These are phyloP conservation scores for Chaetomium sp. DNA, from an alignment of 2,329 filamentous ascomycete genomes.

Conservation along the genomic window DNA sequence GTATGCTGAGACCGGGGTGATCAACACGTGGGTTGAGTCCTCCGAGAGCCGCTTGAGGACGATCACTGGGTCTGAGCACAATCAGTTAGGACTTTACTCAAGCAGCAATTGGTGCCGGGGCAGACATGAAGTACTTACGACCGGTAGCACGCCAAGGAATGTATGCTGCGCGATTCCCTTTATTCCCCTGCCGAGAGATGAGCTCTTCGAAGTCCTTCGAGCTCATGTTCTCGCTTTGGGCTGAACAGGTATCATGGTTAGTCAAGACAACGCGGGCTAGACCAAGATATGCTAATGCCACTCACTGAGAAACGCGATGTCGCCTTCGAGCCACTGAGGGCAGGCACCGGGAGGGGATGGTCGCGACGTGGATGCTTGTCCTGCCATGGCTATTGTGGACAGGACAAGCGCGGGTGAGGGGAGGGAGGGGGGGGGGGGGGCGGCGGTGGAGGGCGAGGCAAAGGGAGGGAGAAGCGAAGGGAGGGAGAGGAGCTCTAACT, in stretches of 20 bases:
- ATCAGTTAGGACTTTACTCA: neutral
- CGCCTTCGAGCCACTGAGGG: neutral
- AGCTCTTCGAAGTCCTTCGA: no score
- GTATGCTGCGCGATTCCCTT: neutral
- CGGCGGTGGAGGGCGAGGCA: neutral
- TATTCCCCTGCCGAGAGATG: neutral
- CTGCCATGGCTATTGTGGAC: neutral
- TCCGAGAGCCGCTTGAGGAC: neutral
- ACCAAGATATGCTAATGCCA: neutral
- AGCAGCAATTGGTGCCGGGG: neutral
- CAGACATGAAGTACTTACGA: neutral
- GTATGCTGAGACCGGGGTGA: constrained; percentile 7
- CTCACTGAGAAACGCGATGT: neutral
- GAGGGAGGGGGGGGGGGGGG: neutral
- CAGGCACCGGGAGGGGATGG: neutral
- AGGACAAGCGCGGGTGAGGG: neutral
- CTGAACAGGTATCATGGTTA: neutral
- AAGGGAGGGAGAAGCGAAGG: neutral
- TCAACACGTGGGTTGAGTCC: constrained; percentile 1
- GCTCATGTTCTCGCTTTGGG: neutral
- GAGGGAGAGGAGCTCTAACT: neutral
- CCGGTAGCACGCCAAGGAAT: neutral
- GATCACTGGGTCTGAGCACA: constrained; percentile 3
- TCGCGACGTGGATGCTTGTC: neutral
- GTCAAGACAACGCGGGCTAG: no score